phyloP scores from a whole-genome alignment of 129 eudicot species.

The Erigeron canadensis region DNA sequence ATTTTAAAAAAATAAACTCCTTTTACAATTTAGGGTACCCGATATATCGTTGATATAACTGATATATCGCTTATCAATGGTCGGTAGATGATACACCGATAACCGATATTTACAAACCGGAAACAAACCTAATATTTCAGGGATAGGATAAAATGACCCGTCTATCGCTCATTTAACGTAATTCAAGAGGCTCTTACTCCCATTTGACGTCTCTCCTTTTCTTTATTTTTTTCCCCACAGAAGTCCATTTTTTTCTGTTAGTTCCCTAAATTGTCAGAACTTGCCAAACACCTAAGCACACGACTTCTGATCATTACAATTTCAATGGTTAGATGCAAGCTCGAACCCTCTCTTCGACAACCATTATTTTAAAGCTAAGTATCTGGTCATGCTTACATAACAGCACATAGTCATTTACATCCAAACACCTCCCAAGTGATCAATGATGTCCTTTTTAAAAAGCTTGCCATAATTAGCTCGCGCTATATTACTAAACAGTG shows the following conservation, averaged over 20 bases:
- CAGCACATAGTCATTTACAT: not conserved
- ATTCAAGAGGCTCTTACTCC: not conserved
- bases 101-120: too few species aligned
- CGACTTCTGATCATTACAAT: not conserved
- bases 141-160: not conserved
- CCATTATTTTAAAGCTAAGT: not conserved
- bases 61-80: too few species aligned
- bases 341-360: not conserved
- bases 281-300: too few species aligned
- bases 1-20: too few species aligned
- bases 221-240: not conserved
- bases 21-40: too few species aligned
- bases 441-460: not conserved
- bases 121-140: too few species aligned
- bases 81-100: too few species aligned
- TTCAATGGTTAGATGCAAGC: not conserved
- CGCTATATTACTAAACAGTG: not conserved
- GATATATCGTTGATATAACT: too few species aligned
- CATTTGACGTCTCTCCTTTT: not conserved
- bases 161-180: not conserved
- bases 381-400: not conserved
- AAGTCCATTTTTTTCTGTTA: not conserved
- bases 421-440: not conserved
- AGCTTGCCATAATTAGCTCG: not conserved
- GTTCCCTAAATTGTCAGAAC: not conserved